Evolutionary conservation across 225 moss, liverwort and hornwort genomes (phyloP), one percentile per base, ranked within the genome.

Genomic region (Physcomitrellopsis africana): DNA sequence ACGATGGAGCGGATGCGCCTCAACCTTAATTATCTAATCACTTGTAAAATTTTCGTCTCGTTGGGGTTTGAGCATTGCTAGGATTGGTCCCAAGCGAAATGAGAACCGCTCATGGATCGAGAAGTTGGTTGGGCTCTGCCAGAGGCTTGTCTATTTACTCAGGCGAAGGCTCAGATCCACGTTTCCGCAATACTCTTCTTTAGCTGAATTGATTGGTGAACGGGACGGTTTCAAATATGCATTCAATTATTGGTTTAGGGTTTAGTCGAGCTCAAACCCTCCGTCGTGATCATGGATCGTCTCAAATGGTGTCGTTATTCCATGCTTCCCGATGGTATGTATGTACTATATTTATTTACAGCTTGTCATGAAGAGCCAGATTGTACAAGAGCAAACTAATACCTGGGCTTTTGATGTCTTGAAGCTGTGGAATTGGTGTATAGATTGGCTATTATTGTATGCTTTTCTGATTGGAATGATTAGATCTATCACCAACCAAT

Each of bases 391-490:
- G 42, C 62, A 61, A 54, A 9, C 20, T 43, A 72, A 54, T 64
- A 49, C 10, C 69, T 68, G 65, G 52, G 55, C 67, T 55, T 55
- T 80, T 64, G 63, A 76, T 76, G 75, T 64, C 78, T 49, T 55
- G 66, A 52, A 11, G 63, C 53, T 42, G 51, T 63, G 43, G 16
- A 64, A 42, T 7, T 63, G 67, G 62, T 72, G 63, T 24, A 42
- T 68, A 11, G 42, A 22, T 52, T 47, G 72, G 79, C 27, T 17
- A 73, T 63, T 56, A 68, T 72, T 80, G 72, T 44, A 46, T 41
- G 41, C 4, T 77, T 52, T 59, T 80, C 58, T 60, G 80, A 73
- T 69, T 80, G 73, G 60, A 83, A 73, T 77, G 72, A 75, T 72
- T 29, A 59, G 52, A 73, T 80, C 32, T 37, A 2, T 37, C 72